phyloP scores from a whole-genome alignment of 495 filamentous ascomycete species.

The Daldinia vernicosa region DNA sequence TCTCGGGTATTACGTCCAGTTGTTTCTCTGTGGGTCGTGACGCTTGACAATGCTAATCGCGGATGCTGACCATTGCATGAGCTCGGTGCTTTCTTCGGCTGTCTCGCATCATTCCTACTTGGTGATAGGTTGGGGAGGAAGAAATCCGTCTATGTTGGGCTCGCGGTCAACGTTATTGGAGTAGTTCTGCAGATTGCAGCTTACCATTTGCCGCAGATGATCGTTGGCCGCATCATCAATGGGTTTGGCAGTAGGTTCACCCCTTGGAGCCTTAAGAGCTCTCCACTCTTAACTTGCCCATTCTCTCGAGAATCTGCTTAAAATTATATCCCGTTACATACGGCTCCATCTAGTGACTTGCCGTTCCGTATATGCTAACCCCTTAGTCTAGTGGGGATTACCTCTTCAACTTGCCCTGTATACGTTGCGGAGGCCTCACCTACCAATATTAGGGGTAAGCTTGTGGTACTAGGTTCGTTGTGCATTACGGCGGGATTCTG shows the following conservation, averaged over 20 bases:
- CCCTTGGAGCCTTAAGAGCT: neutral
- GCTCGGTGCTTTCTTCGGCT: constrained; percentile 53
- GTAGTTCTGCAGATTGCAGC: constrained; percentile 47
- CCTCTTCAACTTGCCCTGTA: constrained; percentile 41
- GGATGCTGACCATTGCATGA: constrained; percentile 61
- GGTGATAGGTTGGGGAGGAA: constrained; percentile 49
- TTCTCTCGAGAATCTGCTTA: constrained; percentile 9
- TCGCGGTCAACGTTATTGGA: constrained; percentile 46
- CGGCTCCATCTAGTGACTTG: constrained; percentile 3
- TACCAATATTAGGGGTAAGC: constrained; percentile 44
- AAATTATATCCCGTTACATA: constrained; percentile 16
- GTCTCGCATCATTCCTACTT: constrained; percentile 40
- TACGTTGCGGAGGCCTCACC: constrained; percentile 46
- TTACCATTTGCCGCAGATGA: constrained; percentile 46
- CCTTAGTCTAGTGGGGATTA: constrained; percentile 40
- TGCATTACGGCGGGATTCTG: constrained; percentile 48
- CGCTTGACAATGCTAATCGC: constrained; percentile 23
- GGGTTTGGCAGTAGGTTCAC: constrained; percentile 42
- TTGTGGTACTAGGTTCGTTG: constrained; percentile 47
- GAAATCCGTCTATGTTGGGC: constrained; percentile 47
- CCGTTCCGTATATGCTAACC: constrained; percentile 22
- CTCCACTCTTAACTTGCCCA: neutral
- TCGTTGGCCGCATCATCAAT: constrained; percentile 44
- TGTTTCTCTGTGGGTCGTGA: constrained; percentile 48
- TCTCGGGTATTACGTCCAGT: constrained; percentile 51